Conservation (phyloP, 2,329 filamentous ascomycete species). For the Hypoxylon sp. region DNA sequence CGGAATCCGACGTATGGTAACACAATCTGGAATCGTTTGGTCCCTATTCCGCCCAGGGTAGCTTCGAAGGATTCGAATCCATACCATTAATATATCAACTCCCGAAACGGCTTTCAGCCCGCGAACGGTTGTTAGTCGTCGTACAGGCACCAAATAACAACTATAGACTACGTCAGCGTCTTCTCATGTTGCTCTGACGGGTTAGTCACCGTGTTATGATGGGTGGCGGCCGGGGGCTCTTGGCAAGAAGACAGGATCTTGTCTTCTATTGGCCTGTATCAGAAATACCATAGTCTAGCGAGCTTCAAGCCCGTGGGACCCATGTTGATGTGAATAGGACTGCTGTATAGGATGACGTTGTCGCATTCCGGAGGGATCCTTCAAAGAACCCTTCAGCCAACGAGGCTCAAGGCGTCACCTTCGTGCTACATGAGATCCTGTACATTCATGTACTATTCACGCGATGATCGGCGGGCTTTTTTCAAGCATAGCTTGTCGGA, state of each 20-base stretch:
- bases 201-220: slow-evolving; percentile 15
- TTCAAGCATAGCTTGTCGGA: slow-evolving; percentile 27
- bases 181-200: slow-evolving; percentile 15
- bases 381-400: slow-evolving; percentile 25
- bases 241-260: slow-evolving; percentile 12
- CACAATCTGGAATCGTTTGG: slow-evolving; percentile 23
- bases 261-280: slow-evolving; percentile 30
- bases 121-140: slow-evolving; percentile 8
- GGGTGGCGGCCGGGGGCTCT: slow-evolving; percentile 23
- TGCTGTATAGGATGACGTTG: slow-evolving; percentile 36
- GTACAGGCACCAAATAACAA: slow-evolving; percentile 12
- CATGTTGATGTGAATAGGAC: slow-evolving; percentile 25
- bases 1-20: slow-evolving; percentile 15
- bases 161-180: slow-evolving; percentile 29
- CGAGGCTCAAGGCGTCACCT: slow-evolving; percentile 24
- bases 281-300: slow-evolving; percentile 32
- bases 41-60: slow-evolving; percentile 31
- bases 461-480: slow-evolving; percentile 41
- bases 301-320: slow-evolving; percentile 24
- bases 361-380: slow-evolving; percentile 29
- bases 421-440: slow-evolving; percentile 30
- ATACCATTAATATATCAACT: slow-evolving; percentile 37
- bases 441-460: slow-evolving; percentile 34
- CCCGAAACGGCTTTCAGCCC: slow-evolving; percentile 18
- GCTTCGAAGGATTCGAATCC: slow-evolving; percentile 42